Evolutionary conservation across 2,329 filamentous ascomycete species (phyloP), one percentile per base, ranked within the genome.

Genomic region (Elsinoe arachidis): DNA sequence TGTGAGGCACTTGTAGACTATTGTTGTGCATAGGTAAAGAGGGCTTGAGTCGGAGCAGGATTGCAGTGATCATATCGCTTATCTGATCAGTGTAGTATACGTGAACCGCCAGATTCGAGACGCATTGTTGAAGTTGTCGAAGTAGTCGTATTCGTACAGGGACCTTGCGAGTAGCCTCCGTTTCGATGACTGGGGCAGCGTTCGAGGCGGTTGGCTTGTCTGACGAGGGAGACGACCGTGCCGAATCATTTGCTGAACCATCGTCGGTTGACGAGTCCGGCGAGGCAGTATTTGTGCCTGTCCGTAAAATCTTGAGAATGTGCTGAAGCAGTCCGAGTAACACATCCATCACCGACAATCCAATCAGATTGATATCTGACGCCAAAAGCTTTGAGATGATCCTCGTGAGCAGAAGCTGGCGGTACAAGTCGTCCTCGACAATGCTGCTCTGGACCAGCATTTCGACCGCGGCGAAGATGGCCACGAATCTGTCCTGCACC

Each of bases 61-160:
- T 85, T 0, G 89, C 84, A 17, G 84, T 81, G 54, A 96, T 84
- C 90, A 97, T 96, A 71, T 99, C 93, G 1, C 88, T 85, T 57
- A 97, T 89, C 71, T 99, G 93, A 65, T 97, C 92, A 1, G 88
- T 88, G 69, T 99, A 99, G 75, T 99, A 99, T 33, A 96, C 85
- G 67, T 99, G 93, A 0, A 89, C 96, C 2, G 91, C 90, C 26
- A 99, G 76, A 68, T 91, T 84, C n/a, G 90, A 90, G 60, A 96
- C 90, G 72, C 89, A 95, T 63, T 82, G 79, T 68, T 93, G 86
- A 14, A 97, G 79, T 33, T 85, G 81, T 34, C 76, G 71, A 26
- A 96, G 74, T 14, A 96, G 77, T 63, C 85, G 80, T 61, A 79
- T 78, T 52, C 85, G 80, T 14, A 72, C 68, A 2, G 70, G 67